Base-by-base conservation (phyloP, 305 asterid genomes). In the Withania somnifera region DNA sequence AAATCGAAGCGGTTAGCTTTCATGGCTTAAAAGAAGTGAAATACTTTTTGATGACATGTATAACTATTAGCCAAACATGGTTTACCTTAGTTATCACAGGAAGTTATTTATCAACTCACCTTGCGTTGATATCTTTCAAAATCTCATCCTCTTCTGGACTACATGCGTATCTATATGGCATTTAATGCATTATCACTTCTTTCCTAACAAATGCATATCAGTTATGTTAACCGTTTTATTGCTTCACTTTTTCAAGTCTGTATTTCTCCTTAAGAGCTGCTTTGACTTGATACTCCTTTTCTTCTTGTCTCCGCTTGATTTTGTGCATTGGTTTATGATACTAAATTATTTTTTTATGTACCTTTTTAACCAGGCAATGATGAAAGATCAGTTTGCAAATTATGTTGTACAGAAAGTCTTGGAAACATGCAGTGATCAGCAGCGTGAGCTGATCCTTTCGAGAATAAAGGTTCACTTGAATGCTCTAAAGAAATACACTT, bases 51-150 rank as follows among this genome's bases (percentile, higher is more conserved):
- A 20, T 64, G 10, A 30, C 47, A 32, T 17, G 73, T 1, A n/a
- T n/a, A 64, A 17, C 24, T 64, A 42, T 30, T 30, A 15, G 71
- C 71, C 71, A 63, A 30, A 63, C 42, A 63, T 63, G 71, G 67
- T 56, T 79, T 67, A 87, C 89, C 84, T 81, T 84, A 56, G 84
- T 89, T 78, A 87, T 78, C 36, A 17, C 32, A 7, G 89, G 88
- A 50, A 87, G 38, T 7, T 83, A 77, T 22, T 81, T 78, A 53
- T 68, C 66, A 86, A 82, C 82, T 50, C 90, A 86, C 61, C 90
- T 50, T 14, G 11, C 82, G 38, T 60, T 5, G 38, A 83, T 87
- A 15, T 76, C 84, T 77, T 79, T 60, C 8, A 85, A 79, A 17
- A 84, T 52, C n/a, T 86, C 84, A 3, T 57, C 56, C 2, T 60